Evolutionary conservation across 2,329 filamentous ascomycete genomes (phyloP), one percentile per base, ranked within the genome.

Genomic region (Helotiales sp.): DNA sequence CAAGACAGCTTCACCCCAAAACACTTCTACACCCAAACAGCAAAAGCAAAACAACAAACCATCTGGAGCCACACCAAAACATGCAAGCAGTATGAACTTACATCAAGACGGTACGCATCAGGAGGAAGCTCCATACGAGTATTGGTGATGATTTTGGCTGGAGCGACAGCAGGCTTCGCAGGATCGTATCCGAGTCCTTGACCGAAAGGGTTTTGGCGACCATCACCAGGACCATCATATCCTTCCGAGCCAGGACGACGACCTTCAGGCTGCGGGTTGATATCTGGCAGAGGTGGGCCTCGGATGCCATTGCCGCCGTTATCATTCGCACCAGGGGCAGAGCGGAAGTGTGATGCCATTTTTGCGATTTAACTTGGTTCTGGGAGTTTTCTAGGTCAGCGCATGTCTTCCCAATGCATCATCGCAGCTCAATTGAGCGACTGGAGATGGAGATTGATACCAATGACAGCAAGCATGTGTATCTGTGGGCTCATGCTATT

Each of bases 121-220:
- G 82, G 73, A 0, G 83, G 83, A 0, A 87, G 67, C 54, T 87
- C 84, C 61, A 86, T 74, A 5, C 83, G 81, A 59, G 53, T 64
- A 25, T 77, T 77, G 58, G 72, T 72, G 27, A 77, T 65, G 2
- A 58, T 46, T 4, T 54, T 55, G 24, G 54, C 33, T 17, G 57
- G 5, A 67, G 63, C 2, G 66, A 68, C 13, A 69, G 38, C 13
- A 50, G 61, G n/a, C 3, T 70, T 68, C 6, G 75, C 78, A 2
- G 79, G 79, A 59, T 81, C 80, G 25, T 68, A 77, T 0, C 79
- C 79, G 25, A 77, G 62, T 13, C 67, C 52, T 17, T 31, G 55
- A 9, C 44, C 57, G 34, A 62, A 68, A 0, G 65, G 61, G 17
- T 60, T 65, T 48, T 36, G 52, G 13, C 42, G 24, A 27, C 22